phyloP scores from a whole-genome alignment of 192 early-diverging fungal genomes.

The Coemansia sp. region DNA sequence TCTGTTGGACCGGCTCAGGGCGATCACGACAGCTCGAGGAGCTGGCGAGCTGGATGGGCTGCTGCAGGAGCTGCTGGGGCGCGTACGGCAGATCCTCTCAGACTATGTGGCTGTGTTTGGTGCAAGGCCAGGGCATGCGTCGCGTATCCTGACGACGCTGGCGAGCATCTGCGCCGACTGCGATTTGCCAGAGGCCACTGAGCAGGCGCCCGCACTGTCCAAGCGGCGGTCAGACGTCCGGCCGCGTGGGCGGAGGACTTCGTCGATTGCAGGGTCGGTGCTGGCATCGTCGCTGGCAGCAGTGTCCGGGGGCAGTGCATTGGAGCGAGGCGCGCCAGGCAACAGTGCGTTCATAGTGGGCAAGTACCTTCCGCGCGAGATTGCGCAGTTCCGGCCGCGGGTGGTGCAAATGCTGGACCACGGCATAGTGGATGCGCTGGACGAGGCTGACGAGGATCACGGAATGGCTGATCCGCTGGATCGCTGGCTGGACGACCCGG shows the following conservation, averaged over 20 bases:
- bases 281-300: slow-evolving; percentile 22
- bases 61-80: slow-evolving; percentile 25
- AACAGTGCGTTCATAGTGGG: slow-evolving; percentile 31
- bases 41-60: background rate
- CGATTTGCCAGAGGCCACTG: slow-evolving; percentile 16
- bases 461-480: slow-evolving; percentile 15
- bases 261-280: slow-evolving; percentile 40
- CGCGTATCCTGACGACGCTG: slow-evolving; percentile 35
- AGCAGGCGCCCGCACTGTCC: background rate
- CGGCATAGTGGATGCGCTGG: slow-evolving; percentile 5
- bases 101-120: slow-evolving; percentile 36
- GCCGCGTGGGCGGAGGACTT: slow-evolving; percentile 21
- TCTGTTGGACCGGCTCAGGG: slow-evolving; percentile 8
- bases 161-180: slow-evolving; percentile 39
- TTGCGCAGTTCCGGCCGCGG: slow-evolving; percentile 35
- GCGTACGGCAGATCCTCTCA: slow-evolving; percentile 15
- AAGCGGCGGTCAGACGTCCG: slow-evolving; percentile 12
- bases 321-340: slow-evolving; percentile 1
- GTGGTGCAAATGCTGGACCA: slow-evolving; percentile 33
- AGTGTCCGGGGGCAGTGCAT: slow-evolving; percentile 4
- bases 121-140: slow-evolving; percentile 9
- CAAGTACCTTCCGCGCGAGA: slow-evolving; percentile 34
- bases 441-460: slow-evolving; percentile 29
- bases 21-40: background rate
- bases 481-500: slow-evolving; percentile 8